Base-by-base conservation (phyloP, 169 alveolate genomes). In the Plasmodium gaboni region DNA sequence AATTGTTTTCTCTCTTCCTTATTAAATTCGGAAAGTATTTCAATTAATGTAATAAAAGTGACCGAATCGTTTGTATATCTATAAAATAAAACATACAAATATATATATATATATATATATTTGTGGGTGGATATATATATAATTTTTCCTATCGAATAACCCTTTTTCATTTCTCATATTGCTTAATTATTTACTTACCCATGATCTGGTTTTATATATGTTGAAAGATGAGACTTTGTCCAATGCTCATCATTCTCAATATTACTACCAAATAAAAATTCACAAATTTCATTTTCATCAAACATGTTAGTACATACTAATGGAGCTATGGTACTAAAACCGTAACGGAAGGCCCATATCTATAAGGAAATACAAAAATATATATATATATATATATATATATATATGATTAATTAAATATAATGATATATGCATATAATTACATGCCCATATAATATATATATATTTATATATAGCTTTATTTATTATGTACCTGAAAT, bases 161-260 rank as follows among this genome's bases (percentile, higher is more conserved):
- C 42, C 42, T 28, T 28, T 28, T 28, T 28, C 42, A 28, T 28
- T 42, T 67, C 15, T 26, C 13, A 15, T 38, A n/a, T 73, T 73
- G 22, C 19, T n/a, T 57, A 7, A 28, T 9, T 50, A 22, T 64
- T 22, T 76, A 94, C 92, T 88, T 94, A 96, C 48, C 99, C 99
- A 92, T 96, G 98, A 64, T 95, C 98, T 12, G 99, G 97, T 22
- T 93, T 73, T 42, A 97, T 88, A 73, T 94, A 94, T 53, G 94
- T 96, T 73, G 87, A 78, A 57, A 97, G 80, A 63, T 93, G 96
- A 3, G 76, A 83, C 73, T 42, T 50, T 2, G 94, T 93, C 96
- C 96, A 93, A 71, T 87, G 88, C 8, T 46, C 92, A 74, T 72
- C 88, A 73, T 93, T 93, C 38, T 85, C 92, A 55, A 67, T 59